These are phyloP conservation scores for Colletotrichum ledebouriae DNA, from an alignment of 2,329 filamentous ascomycete species.

Conservation along the genomic window DNA sequence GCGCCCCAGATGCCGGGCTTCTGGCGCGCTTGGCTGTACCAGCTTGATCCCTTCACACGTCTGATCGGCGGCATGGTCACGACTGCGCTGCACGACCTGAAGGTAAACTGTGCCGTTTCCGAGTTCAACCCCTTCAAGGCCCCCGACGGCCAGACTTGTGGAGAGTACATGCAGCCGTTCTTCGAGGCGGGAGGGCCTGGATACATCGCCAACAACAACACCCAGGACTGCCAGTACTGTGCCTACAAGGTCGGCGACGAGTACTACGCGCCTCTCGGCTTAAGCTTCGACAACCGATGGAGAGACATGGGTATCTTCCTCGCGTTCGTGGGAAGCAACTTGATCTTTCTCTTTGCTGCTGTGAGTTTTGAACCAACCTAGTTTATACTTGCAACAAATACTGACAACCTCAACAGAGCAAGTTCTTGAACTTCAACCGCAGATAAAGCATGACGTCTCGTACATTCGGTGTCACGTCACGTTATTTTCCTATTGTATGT, in stretches of 20 bases:
- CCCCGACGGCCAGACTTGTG: conserved; percentile 76
- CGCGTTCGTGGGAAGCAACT: conserved; percentile 82
- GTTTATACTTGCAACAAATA: background rate
- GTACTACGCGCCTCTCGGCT: conserved; percentile 78
- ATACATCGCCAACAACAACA: conserved; percentile 77
- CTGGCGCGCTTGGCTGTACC: conserved; percentile 85
- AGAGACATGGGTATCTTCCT: conserved; percentile 84
- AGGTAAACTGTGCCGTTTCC: conserved; percentile 69
- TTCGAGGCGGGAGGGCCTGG: conserved; percentile 77
- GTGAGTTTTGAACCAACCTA: conserved; percentile 57
- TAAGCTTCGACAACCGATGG: conserved; percentile 80
- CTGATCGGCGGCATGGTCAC: conserved; percentile 85
- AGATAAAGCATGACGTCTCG: conserved; percentile 49
- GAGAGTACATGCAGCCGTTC: conserved; percentile 80
- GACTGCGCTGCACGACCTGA: conserved; percentile 77
- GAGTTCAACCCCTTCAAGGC: conserved; percentile 80
- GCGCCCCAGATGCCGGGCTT: conserved; percentile 82
- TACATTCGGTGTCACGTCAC: background rate
- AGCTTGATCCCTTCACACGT: conserved; percentile 86
- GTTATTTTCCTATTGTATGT: conserved; percentile 25
- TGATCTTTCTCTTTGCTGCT: conserved; percentile 70
- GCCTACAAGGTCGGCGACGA: conserved; percentile 84
- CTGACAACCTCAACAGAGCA: conserved; percentile 53
- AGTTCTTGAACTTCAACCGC: conserved; percentile 68
- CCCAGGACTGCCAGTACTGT: conserved; percentile 82